phyloP scores from a whole-genome alignment of 2,329 filamentous ascomycete species.

The Alternaria ethzedia region DNA sequence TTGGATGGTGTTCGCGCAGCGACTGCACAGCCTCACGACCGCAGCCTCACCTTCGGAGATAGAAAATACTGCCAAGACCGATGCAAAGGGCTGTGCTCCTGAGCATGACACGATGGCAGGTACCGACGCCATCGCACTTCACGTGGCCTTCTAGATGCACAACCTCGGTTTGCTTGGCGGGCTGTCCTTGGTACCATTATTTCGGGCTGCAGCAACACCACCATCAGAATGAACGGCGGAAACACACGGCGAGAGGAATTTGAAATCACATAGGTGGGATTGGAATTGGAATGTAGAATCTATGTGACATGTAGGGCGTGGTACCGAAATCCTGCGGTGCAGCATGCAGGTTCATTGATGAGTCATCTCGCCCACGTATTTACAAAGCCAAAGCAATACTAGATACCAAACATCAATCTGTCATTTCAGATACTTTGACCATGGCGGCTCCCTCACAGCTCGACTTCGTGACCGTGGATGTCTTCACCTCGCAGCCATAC shows the following conservation, averaged over 20 bases:
- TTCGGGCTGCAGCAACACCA: background rate
- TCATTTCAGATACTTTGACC: background rate
- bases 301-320: background rate
- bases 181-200: background rate
- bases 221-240: background rate
- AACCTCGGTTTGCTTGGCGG: background rate
- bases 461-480: conserved; percentile 51
- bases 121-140: background rate
- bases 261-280: background rate
- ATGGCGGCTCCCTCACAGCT: conserved; percentile 31
- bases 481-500: conserved; percentile 58
- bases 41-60: background rate
- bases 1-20: background rate
- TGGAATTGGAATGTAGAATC: background rate
- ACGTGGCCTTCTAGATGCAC: background rate
- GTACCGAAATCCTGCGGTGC: background rate
- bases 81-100: background rate
- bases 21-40: background rate
- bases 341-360: conserved; percentile 2
- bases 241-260: background rate
- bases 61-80: background rate
- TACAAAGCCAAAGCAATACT: background rate
- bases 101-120: background rate
- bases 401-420: background rate
- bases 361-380: conserved; percentile 8